A percentile compares a stretch with the other conserved stretches of the same genome.
phyloP scores from a whole-genome alignment of 345 rosid species.

The Lumnitzera littorea region DNA sequence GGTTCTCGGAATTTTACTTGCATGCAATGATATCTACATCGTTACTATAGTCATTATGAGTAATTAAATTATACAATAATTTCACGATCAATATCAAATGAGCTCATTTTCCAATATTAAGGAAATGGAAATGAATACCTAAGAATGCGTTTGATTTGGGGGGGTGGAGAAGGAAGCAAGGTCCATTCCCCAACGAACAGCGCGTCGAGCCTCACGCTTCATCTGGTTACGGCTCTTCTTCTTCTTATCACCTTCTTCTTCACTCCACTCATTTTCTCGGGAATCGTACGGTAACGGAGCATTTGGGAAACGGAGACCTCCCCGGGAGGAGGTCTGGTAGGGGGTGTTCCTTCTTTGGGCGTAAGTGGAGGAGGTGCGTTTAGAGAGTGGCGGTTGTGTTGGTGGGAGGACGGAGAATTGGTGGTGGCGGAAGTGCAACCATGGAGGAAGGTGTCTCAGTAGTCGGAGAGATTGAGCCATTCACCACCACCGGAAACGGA shows the following conservation, averaged over 20 bases:
- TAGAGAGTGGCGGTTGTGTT: too few relatives aligned
- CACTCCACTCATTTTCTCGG: constrained; percentile 21
- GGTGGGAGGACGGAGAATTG: too few relatives aligned
- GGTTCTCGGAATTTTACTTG: too few relatives aligned
- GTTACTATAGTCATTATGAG: background rate
- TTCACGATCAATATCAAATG: too few relatives aligned
- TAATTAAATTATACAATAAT: too few relatives aligned
- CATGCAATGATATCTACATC: too few relatives aligned
- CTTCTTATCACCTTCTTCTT: constrained; percentile 31
- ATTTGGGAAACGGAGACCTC: constrained; percentile 18
- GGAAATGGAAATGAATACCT: constrained; percentile 20
- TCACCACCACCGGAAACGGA: too few relatives aligned
- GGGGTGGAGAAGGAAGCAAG: constrained; percentile 62
- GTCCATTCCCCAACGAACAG: constrained; percentile 77
- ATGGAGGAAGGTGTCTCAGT: too few relatives aligned
- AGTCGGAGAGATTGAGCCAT: too few relatives aligned
- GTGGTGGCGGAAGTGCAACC: too few relatives aligned
- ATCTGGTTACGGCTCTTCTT: constrained; percentile 69
- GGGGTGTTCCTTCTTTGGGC: too few relatives aligned
- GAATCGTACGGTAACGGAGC: constrained; percentile 17
- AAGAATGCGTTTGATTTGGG: constrained; percentile 63
- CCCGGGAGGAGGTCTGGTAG: constrained; percentile 11
- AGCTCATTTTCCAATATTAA: background rate
- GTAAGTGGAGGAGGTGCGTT: too few relatives aligned
- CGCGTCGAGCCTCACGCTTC: constrained; percentile 90